Conservation (phyloP, 2,329 filamentous ascomycete genomes). For the Purpureocillium lavendulum region DNA sequence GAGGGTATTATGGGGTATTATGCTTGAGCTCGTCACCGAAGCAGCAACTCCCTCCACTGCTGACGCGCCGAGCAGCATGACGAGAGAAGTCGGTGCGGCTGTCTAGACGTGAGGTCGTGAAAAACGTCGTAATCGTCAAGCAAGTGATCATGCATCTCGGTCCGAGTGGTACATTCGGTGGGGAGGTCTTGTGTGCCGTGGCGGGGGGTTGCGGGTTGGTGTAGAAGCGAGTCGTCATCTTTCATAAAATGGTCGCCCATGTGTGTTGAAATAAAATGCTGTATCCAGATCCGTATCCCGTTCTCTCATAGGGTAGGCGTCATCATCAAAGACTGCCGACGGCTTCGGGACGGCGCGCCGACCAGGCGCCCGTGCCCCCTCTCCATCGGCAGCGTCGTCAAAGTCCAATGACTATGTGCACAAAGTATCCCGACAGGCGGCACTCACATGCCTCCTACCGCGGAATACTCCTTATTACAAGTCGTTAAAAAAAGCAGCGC, state of each 20-base stretch:
- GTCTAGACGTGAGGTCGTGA: slow-evolving; percentile 40
- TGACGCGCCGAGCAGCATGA: slow-evolving; percentile 19
- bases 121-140: slow-evolving; percentile 38
- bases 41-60: slow-evolving; percentile 22
- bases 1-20: slow-evolving; percentile 31
- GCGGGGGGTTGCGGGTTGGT: slow-evolving; percentile 11
- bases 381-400: background rate
- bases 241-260: slow-evolving; percentile 33
- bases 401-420: background rate
- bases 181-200: slow-evolving; percentile 16
- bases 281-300: slow-evolving; percentile 31
- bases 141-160: slow-evolving; percentile 25
- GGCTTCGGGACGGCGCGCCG: slow-evolving; percentile 1
- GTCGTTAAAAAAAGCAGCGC: slow-evolving; percentile 19
- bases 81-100: slow-evolving; percentile 26
- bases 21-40: slow-evolving; percentile 27
- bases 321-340: slow-evolving; percentile 23
- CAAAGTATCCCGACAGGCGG: background rate
- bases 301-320: slow-evolving; percentile 28
- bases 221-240: slow-evolving; percentile 21
- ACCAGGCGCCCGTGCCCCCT: background rate
- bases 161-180: slow-evolving; percentile 17
- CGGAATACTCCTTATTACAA: slow-evolving; percentile 26
- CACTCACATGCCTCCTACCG: background rate
- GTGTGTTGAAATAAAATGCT: slow-evolving; percentile 25